phyloP scores from a whole-genome alignment of 140 eudicot genomes.

The Flaveria floridana region DNA sequence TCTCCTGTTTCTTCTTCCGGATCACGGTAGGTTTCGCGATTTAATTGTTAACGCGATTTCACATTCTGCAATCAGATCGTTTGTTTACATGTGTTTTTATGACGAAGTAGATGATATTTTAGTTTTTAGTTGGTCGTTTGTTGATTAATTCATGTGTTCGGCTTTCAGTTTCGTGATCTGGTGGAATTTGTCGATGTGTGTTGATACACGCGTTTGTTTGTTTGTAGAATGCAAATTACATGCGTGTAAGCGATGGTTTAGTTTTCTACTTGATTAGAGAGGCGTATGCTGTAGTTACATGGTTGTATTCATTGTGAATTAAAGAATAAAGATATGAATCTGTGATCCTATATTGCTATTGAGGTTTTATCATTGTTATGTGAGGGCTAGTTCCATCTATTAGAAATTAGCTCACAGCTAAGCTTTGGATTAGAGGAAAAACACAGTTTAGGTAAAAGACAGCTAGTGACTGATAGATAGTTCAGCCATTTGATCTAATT shows the following conservation, averaged over 20 bases:
- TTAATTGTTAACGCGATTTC: neutral
- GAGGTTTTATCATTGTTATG: conserved; percentile 15
- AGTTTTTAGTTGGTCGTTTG: neutral
- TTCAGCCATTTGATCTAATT: neutral
- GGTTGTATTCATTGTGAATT: neutral
- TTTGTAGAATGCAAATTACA: neutral
- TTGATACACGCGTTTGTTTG: too few species aligned
- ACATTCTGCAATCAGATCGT: neutral
- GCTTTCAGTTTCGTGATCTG: conserved; percentile 14
- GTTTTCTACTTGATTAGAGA: neutral
- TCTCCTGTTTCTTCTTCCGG: conserved; percentile 84
- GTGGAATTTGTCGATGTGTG: conserved; percentile 18
- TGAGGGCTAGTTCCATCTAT: conserved; percentile 8
- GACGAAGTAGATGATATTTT: conserved; percentile 9
- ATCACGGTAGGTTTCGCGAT: conserved; percentile 59
- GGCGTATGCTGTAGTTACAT: conserved; percentile 15
- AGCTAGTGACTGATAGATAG: neutral
- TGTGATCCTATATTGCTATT: neutral
- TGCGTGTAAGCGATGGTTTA: conserved; percentile 1
- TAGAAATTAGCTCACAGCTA: neutral
- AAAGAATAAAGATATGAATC: neutral
- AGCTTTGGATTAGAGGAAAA: conserved; percentile 11
- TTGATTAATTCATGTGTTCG: conserved; percentile 9
- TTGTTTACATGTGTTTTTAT: conserved; percentile 14
- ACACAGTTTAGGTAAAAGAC: neutral